Percentiles rank a stretch among this genome's conserved stretches.
These are phyloP conservation scores for Melampsora americana DNA, from an alignment of 1,284 basidiomycete genomes.

Conservation along the genomic window DNA sequence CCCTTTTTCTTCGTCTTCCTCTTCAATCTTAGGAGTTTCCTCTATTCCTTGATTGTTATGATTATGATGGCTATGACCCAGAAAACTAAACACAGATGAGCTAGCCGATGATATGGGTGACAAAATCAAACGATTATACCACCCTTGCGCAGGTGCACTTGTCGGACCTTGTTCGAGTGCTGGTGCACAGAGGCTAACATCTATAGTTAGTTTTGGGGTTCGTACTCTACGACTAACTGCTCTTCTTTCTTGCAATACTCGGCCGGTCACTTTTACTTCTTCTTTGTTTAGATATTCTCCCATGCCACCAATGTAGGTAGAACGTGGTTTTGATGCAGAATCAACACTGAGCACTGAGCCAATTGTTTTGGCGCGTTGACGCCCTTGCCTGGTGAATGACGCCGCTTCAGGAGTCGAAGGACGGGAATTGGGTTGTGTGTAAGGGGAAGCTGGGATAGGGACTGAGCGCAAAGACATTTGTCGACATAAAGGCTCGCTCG, in stretches of 20 bases:
- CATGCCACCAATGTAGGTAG: conserved; percentile 35
- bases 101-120: conserved; percentile 38
- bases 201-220: conserved; percentile 26
- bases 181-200: conserved; percentile 15
- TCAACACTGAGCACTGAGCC: not conserved
- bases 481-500: too few species aligned
- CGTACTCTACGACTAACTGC: too few species aligned
- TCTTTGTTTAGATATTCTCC: conserved; percentile 35
- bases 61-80: not conserved
- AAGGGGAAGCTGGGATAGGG: too few species aligned
- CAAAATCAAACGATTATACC: conserved; percentile 33
- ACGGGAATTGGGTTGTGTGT: not conserved
- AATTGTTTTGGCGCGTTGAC: conserved; percentile 7
- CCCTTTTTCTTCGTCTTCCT: too few species aligned
- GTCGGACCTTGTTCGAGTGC: not conserved
- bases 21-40: too few species aligned
- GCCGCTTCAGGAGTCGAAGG: conserved; percentile 8
- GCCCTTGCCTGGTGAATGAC: conserved; percentile 10
- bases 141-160: not conserved
- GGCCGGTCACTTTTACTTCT: not conserved
- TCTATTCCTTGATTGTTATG: too few species aligned
- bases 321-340: conserved; percentile 1
- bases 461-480: too few species aligned
- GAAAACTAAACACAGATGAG: conserved; percentile 35
- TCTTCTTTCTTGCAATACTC: too few species aligned